Base-by-base conservation (phyloP, 2,329 filamentous ascomycete genomes). In the Colletotrichum sp. region DNA sequence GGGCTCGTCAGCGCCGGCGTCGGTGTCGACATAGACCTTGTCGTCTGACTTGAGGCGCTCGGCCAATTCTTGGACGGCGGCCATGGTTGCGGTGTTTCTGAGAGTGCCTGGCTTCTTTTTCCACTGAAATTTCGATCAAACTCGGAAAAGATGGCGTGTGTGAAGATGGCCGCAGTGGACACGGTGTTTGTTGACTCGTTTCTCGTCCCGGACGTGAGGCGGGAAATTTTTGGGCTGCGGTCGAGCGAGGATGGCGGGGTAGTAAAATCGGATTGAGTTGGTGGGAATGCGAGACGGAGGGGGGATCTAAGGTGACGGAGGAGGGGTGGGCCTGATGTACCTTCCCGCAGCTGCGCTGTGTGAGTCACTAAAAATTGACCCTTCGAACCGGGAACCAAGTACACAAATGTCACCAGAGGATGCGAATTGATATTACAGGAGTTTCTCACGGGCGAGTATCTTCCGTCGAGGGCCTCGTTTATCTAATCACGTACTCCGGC, bases 1-100 rank as follows among this genome's bases (percentile, higher is more conserved):
- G 78, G 90, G 84, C 80, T 93, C 91, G 85, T 97, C 95, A 78
- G 89, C 86, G 79, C 95, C 95, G 78, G 88, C 88, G 79, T 95
- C 93, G 81, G 95, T 93, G 87, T 98, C 95, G 81, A 98, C 89
- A 86, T 96, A 95, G 83, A 94, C 88, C 70, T 83, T 86, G 18
- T 83, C 81, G 79, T 82, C 82, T 78, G 82, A 80, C 82, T 87
- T 89, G 78, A 84, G 81, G 80, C 88, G 85, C 76, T 88, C 85
- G 78, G 87, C 86, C 78, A 89, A 84, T 75, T 89, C 87, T 79
- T 88, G 85, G 55, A 86, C 78, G 73, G 84, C 82, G 66, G 85
- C 81, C 85, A 87, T 87, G 74, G 68, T 54, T 63, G 59, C 55
- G 43, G 75, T 73, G 57, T 21, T 16, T 55, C 18, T 36, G 24